Base-by-base conservation (phyloP, 2,329 filamentous ascomycete genomes). In the Aspergillus transmontanensis region DNA sequence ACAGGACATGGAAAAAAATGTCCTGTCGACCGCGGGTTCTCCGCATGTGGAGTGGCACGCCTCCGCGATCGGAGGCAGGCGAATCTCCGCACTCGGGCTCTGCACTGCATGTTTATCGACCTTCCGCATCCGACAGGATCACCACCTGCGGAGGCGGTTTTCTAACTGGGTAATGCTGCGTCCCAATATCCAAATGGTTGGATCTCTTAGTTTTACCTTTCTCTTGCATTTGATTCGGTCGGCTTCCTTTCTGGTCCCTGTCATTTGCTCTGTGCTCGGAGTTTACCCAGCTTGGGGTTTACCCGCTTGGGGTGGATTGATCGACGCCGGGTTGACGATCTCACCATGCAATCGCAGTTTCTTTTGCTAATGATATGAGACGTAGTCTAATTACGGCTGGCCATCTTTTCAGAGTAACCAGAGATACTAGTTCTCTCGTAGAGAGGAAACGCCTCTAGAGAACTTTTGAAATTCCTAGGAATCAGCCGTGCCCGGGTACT, bases 31-130 rank as follows among this genome's bases (percentile, higher is more conserved):
- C 19, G 50, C 28, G 28, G 28, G 50, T 58, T 59, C 58, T 59
- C 58, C 58, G 58, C 58, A 45, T 34, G 36, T 59, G 58, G 48
- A 59, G 58, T n/a, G 5, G 6, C 12, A 19, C 51, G 21, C 21
- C 34, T 39, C 58, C 58, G 58, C 34, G 50, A 59, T 54, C 58
- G 58, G 58, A 53, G 58, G 21, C 6, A 54, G 51, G 28, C 32
- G 26, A 39, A 55, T 55, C 51, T 55, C 51, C 51, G 32, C 51
- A 39, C 11, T 55, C 51, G 51, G 51, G 32, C 32, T 21, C 30
- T 14, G 28, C 7, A 39, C 30, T 14, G 28, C 14, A 39, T 36
- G 19, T n/a, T 36, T 36, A 55, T 51, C 26, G 48, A 32, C 32
- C 51, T 39, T 30, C 51, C 51, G 34, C 51, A 36, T 55, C 51